Percentiles rank a stretch among this genome's conserved stretches.
phyloP scores from a whole-genome alignment of 768 basidiomycete species.

The Tylopilus sp. region DNA sequence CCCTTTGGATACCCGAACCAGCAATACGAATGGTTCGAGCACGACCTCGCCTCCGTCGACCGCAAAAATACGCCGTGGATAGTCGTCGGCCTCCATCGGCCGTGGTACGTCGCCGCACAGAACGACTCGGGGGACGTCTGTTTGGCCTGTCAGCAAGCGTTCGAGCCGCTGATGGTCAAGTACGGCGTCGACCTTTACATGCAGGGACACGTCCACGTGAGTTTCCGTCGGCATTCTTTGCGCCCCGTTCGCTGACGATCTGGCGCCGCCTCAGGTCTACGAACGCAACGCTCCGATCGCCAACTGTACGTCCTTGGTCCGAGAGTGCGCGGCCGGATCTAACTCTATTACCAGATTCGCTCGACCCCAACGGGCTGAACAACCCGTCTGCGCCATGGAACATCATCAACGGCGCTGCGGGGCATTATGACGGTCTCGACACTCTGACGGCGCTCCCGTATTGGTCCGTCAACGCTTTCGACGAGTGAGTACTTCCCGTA shows the following conservation, averaged over 20 bases:
- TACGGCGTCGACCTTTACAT: slow-evolving; percentile 30
- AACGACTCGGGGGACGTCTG: slow-evolving; percentile 10
- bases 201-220: slow-evolving; percentile 27
- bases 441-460: background rate
- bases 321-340: background rate
- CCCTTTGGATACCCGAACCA: slow-evolving; percentile 28
- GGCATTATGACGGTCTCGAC: slow-evolving; percentile 29
- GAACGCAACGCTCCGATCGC: slow-evolving; percentile 28
- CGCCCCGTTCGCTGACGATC: background rate
- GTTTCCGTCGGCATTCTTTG: background rate
- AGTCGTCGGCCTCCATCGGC: slow-evolving; percentile 26
- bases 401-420: slow-evolving; percentile 27
- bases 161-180: slow-evolving; percentile 30
- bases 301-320: slow-evolving; percentile 14
- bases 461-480: slow-evolving; percentile 6
- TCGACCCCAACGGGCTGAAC: slow-evolving; percentile 24
- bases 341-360: background rate
- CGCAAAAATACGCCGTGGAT: slow-evolving; percentile 27
- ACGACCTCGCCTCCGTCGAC: slow-evolving; percentile 22
- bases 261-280: slow-evolving; percentile 13
- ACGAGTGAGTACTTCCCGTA: slow-evolving; percentile 8
- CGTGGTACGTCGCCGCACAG: slow-evolving; percentile 21
- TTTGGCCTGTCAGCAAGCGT: slow-evolving; percentile 22
- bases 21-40: slow-evolving; percentile 27
- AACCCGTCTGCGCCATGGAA: slow-evolving; percentile 26